Percentiles rank a stretch among this genome's conserved stretches.
phyloP scores from a whole-genome alignment of 202 grass and related monocot species.

The Saccharum hybrid region DNA sequence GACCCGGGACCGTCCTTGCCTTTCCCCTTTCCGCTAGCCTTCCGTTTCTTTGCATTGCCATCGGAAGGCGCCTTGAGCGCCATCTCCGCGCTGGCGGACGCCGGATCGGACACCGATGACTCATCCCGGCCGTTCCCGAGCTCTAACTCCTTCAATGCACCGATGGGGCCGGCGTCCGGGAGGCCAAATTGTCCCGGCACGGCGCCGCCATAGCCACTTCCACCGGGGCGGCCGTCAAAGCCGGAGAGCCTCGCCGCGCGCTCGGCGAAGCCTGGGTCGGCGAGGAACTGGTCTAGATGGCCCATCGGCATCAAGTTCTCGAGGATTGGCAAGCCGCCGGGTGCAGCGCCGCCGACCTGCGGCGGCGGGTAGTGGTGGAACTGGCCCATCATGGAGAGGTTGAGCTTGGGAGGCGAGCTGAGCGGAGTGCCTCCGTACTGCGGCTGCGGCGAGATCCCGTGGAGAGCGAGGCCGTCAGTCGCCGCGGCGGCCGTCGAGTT shows the following conservation, averaged over 20 bases:
- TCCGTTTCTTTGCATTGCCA: conserved; percentile 75
- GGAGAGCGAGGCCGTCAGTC: conserved; percentile 51
- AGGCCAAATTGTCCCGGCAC: conserved; percentile 58
- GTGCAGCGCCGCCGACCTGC: conserved; percentile 40
- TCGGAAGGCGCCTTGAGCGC: conserved; percentile 56
- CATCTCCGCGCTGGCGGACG: conserved; percentile 59
- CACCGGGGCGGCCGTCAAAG: conserved; percentile 56
- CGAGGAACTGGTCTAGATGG: conserved; percentile 77
- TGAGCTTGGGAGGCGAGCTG: conserved; percentile 71
- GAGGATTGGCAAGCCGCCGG: conserved; percentile 53
- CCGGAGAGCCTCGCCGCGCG: conserved; percentile 70
- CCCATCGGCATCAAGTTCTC: conserved; percentile 64
- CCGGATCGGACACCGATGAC: conserved; percentile 89
- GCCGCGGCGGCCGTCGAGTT: conserved; percentile 59
- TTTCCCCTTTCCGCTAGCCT: conserved; percentile 79
- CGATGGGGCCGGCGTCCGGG: conserved; percentile 47
- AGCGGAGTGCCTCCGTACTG: conserved; percentile 62
- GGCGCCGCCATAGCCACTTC: conserved; percentile 33
- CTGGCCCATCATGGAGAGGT: conserved; percentile 78
- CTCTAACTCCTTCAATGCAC: conserved; percentile 62
- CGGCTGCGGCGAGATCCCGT: conserved; percentile 68
- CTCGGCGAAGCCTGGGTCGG: conserved; percentile 68
- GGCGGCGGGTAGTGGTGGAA: conserved; percentile 51
- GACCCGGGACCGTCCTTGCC: conserved; percentile 60
- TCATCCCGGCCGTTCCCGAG: conserved; percentile 72